Evolutionary conservation across 2,329 filamentous ascomycete species (phyloP).

Genomic region (Nannizziopsis arthrosporioides): DNA sequence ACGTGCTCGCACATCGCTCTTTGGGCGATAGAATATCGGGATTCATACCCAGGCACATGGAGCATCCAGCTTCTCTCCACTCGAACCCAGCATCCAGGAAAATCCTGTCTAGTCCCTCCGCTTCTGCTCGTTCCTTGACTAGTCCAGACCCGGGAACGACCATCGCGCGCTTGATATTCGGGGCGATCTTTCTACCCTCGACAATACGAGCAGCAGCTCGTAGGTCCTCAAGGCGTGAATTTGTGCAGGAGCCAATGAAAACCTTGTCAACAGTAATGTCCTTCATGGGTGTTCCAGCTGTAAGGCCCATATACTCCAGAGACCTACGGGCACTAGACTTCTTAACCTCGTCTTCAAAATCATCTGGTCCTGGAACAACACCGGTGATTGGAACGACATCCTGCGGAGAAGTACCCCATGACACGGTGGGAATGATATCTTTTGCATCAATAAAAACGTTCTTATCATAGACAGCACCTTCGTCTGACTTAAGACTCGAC

Average conservation of each 20-base stretch:
- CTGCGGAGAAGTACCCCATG: conserved; percentile 94
- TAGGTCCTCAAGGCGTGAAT: conserved; percentile 91
- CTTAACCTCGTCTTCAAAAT: conserved; percentile 67
- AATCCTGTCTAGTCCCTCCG: conserved; percentile 84
- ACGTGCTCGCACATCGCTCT: conserved; percentile 90
- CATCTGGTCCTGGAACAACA: conserved; percentile 77
- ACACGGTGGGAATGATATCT: conserved; percentile 85
- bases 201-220: conserved; percentile 76
- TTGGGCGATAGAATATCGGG: conserved; percentile 86
- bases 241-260: conserved; percentile 97
- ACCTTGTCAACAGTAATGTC: conserved; percentile 91
- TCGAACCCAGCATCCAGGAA: conserved; percentile 89
- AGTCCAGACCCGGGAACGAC: conserved; percentile 91
- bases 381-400: conserved; percentile 92
- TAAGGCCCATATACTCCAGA: conserved; percentile 93
- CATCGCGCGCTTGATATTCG: conserved; percentile 88
- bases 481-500: conserved; percentile 72
- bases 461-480: conserved; percentile 78
- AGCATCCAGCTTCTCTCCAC: conserved; percentile 96
- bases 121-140: conserved; percentile 82
- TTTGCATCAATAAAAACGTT: conserved; percentile 84
- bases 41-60: conserved; percentile 99
- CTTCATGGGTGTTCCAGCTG: conserved; percentile 74
- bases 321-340: conserved; percentile 68
- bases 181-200: conserved; percentile 72